These are phyloP conservation scores for Cucurbita moschata DNA, from an alignment of 306 rosid genomes.

Conservation along the genomic window DNA sequence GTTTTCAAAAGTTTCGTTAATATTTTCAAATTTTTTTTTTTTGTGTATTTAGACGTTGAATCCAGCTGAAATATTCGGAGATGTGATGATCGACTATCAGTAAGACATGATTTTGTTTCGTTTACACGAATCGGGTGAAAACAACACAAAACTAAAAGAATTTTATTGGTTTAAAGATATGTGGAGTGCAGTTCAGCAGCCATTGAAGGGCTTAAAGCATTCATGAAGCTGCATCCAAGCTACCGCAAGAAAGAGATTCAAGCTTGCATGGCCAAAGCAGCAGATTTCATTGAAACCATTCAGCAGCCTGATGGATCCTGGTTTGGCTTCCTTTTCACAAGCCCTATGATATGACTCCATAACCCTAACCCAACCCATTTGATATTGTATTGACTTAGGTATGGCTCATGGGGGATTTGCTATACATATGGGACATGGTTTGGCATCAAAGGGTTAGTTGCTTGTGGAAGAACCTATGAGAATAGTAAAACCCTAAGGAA, in stretches of 20 bases:
- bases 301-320: constrained; percentile 63
- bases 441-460: constrained; percentile 47
- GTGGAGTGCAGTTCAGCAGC: constrained; percentile 66
- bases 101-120: constrained; percentile 15
- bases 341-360: too few relatives aligned
- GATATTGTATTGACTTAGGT: constrained; percentile 12
- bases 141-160: too few relatives aligned
- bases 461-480: constrained; percentile 30
- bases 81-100: constrained; percentile 57
- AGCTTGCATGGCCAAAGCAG: constrained; percentile 34
- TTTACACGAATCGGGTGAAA: neutral
- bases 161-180: constrained; percentile 8
- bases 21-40: too few relatives aligned
- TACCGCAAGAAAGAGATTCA: constrained; percentile 38
- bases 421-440: constrained; percentile 71
- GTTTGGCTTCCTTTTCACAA: constrained; percentile 6
- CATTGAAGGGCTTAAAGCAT: constrained; percentile 36
- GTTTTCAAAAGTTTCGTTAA: too few relatives aligned
- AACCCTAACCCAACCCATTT: too few relatives aligned
- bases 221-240: constrained; percentile 19
- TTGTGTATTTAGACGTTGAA: constrained; percentile 29
- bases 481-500: constrained; percentile 29
- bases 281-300: constrained; percentile 27
- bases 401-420: constrained; percentile 78
- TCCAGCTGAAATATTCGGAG: constrained; percentile 51